Base-by-base conservation (phyloP, 768 basidiomycete genomes). In the Collybia nuda region DNA sequence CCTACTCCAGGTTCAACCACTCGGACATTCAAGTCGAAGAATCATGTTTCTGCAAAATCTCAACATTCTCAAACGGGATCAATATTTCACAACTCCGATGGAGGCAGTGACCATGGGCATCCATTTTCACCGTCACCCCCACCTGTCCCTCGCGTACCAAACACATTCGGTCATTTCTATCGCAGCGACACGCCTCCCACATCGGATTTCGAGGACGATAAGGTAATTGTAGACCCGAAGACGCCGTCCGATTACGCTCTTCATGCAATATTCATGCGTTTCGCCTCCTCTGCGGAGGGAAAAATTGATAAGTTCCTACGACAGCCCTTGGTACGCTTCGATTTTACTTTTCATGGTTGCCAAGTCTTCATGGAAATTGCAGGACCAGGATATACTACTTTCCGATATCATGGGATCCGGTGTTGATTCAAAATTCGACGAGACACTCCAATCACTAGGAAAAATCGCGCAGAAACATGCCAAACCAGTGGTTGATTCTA, bases 221-320 rank as follows among this genome's bases (percentile, higher is more conserved):
- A 83, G 60, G 75, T 86, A 41, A 69, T 79, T 18, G 77, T 81
- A 59, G 86, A 88, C 43, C 87, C 88, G 0, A 88, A 84, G 62
- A 91, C 88, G 9, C 92, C 93, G 1, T 85, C 87, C 0, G 93
- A 95, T 59, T 94, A 88, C 58, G 93, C 93, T 1, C 70, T 95
- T 11, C 90, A 92, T 61, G 90, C 91, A 0, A 80, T 95, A 5
- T 93, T 95, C 64, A 89, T 91, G 37, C 85, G 88, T 2, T 95
- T 95, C 58, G 90, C 88, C 7, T 79, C 85, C 0, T 73, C 80
- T 4, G 89, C 90, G 1, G 92, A 96, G 66, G 72, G 72, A 23
- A 92, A 92, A 60, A 86, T 95, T n/a, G 81, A 86, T 9, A 64
- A 69, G 2, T 92, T 93, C 61, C 72, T 94, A 48, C 80, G 79